phyloP scores from a whole-genome alignment of 2,329 filamentous ascomycete genomes.

The Eurotiales sp. region DNA sequence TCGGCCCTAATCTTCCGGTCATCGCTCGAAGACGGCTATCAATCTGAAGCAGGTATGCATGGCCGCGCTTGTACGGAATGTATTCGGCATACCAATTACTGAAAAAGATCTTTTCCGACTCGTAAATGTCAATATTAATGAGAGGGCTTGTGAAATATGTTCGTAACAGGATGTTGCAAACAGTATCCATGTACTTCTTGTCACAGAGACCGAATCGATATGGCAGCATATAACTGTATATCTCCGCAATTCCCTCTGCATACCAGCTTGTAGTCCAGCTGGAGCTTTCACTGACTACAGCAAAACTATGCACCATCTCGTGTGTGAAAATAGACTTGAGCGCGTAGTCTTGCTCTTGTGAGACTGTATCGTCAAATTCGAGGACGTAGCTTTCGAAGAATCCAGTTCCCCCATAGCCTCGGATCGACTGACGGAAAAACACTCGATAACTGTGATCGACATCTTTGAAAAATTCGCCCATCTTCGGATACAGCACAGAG shows the following conservation, averaged over 20 bases:
- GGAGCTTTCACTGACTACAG: background rate
- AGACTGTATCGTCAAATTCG: background rate
- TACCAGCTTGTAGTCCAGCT: background rate
- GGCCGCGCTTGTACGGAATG: background rate
- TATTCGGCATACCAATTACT: background rate
- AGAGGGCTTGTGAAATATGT: background rate
- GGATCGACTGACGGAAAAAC: background rate
- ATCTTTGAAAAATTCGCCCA: background rate
- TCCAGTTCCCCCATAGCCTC: background rate
- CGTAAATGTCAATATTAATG: background rate
- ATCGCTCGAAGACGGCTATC: background rate
- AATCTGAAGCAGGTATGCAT: conserved; percentile 10
- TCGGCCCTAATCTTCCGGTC: background rate
- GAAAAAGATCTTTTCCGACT: background rate
- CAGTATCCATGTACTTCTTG: background rate
- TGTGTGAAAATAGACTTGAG: background rate
- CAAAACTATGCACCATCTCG: background rate
- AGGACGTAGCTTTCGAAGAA: background rate
- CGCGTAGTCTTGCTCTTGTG: background rate
- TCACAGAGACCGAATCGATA: background rate
- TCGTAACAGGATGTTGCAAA: background rate
- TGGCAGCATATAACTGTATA: background rate
- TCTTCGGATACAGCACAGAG: background rate
- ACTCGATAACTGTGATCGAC: background rate
- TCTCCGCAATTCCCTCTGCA: background rate